Evolutionary conservation across 306 rosid species (phyloP).

Genomic region (Boehmeria nivea): DNA sequence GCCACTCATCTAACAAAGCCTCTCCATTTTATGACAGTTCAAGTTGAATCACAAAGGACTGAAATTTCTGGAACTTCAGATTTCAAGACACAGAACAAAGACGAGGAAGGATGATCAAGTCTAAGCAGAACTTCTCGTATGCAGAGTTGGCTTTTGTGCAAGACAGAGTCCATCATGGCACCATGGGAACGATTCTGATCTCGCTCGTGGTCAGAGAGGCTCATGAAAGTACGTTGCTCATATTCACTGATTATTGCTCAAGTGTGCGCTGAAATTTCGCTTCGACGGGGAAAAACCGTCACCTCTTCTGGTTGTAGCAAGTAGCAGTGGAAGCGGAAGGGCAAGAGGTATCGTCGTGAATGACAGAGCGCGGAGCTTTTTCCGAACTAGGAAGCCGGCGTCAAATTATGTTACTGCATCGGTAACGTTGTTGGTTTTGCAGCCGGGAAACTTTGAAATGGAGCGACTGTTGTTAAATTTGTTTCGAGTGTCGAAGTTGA

Average conservation of each 20-base stretch:
- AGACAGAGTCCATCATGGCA: neutral
- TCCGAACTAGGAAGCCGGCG: neutral
- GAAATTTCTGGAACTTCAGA: constrained; percentile 21
- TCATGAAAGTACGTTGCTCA: neutral
- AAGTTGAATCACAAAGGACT: constrained; percentile 21
- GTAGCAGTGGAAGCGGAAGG: too few relatives aligned
- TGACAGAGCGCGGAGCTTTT: neutral
- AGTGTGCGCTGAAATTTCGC: too few relatives aligned
- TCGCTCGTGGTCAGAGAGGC: too few relatives aligned
- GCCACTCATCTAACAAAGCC: too few relatives aligned
- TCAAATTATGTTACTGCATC: too few relatives aligned
- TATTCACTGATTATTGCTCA: neutral
- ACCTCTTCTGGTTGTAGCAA: too few relatives aligned
- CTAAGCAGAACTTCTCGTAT: neutral
- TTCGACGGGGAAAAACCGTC: too few relatives aligned
- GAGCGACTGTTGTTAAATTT: neutral
- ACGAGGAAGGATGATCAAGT: neutral
- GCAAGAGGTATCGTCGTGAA: neutral
- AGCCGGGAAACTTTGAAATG: neutral
- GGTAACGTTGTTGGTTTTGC: constrained; percentile 1
- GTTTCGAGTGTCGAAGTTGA: too few relatives aligned
- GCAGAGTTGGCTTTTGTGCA: too few relatives aligned
- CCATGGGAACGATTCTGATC: neutral
- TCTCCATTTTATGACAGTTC: constrained; percentile 15
- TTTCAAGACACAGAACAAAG: constrained; percentile 18